phyloP scores from a whole-genome alignment of 2,329 filamentous ascomycete genomes.

The Helicocarpus griseus region DNA sequence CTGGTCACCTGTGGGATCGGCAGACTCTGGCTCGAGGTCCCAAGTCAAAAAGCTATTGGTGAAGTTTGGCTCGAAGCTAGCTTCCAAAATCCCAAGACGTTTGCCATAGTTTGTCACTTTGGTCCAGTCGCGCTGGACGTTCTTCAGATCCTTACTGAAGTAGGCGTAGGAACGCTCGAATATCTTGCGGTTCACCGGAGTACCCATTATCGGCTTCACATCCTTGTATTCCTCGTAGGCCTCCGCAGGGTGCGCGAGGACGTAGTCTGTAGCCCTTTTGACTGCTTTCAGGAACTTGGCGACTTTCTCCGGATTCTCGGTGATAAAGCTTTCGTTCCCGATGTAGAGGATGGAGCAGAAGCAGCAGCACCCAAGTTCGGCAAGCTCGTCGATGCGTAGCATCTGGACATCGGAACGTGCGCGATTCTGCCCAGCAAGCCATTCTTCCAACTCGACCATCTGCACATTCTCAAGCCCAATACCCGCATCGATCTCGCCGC shows the following conservation, averaged over 20 bases:
- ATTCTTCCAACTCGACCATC: slow-evolving; percentile 73
- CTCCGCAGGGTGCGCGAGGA: slow-evolving; percentile 51
- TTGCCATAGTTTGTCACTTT: slow-evolving; percentile 73
- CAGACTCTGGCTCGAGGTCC: slow-evolving; percentile 54
- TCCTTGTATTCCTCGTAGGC: slow-evolving; percentile 62
- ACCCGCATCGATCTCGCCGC: slow-evolving; percentile 62
- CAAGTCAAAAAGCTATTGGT: slow-evolving; percentile 62
- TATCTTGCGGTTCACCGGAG: slow-evolving; percentile 63
- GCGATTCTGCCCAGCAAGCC: slow-evolving; percentile 55
- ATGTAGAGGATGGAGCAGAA: slow-evolving; percentile 78
- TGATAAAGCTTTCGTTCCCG: slow-evolving; percentile 61
- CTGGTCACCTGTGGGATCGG: slow-evolving; percentile 62
- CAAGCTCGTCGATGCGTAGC: slow-evolving; percentile 71
- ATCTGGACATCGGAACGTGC: slow-evolving; percentile 62
- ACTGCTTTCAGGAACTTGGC: slow-evolving; percentile 60
- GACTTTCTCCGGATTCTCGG: slow-evolving; percentile 57
- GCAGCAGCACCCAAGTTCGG: slow-evolving; percentile 72
- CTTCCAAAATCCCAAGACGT: slow-evolving; percentile 57
- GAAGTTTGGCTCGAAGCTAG: slow-evolving; percentile 60
- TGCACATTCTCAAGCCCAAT: slow-evolving; percentile 73
- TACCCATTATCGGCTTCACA: slow-evolving; percentile 62
- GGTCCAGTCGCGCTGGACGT: slow-evolving; percentile 63
- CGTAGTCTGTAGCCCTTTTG: slow-evolving; percentile 64
- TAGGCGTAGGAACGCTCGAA: slow-evolving; percentile 71
- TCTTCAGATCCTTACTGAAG: slow-evolving; percentile 65